Evolutionary conservation across 2,329 filamentous ascomycete species (phyloP), one percentile per base, ranked within the genome.

Genomic region (Claviceps maximensis): DNA sequence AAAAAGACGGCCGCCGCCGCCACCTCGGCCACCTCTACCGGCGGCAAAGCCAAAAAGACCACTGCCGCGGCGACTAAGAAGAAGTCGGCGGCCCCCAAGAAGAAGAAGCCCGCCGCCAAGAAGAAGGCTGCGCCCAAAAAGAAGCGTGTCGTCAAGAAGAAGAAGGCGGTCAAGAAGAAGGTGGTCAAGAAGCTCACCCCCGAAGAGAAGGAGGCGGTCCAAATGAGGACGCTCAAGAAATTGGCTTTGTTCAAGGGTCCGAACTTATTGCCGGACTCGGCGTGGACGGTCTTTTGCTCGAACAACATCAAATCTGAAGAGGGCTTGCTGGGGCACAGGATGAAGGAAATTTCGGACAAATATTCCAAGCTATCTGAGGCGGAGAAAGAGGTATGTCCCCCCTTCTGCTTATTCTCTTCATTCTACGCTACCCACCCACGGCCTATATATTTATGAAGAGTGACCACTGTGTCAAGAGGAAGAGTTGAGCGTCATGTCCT

Each of bases 311-410:
- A 51, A 21, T 27, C 41, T 5, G 54, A 55, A 8, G 33, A 46
- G 9, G 57, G 52, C 25, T 44, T 9, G 15, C 50, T 66, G 7
- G 52, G 27, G 2, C 45, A 54, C 0, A 60, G 51, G 50, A 63
- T 72, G 55, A 47, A 56, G 54, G 42, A 53, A 1, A 9, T 74
- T 2, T 29, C 63, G n/a, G 54, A 53, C 7, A 53, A 58, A 1
- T 80, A 63, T 63, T 72, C 71, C 54, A 49, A 50, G 3, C 58
- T 80, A 40, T 61, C 74, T 8, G 41, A 63, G 2, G 56, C 63
- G 0, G 73, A 79, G 58, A 55, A 61, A 8, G 61, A 76, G 67
- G 77, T 79, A 66, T 57, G 72, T 55, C 45, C 10, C 25, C 1
- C 13, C 25, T n/a, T 9, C 17, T 4, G 5, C 29, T 29, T 17